phyloP scores from a whole-genome alignment of 768 basidiomycete genomes.

The Agaricus blazei region DNA sequence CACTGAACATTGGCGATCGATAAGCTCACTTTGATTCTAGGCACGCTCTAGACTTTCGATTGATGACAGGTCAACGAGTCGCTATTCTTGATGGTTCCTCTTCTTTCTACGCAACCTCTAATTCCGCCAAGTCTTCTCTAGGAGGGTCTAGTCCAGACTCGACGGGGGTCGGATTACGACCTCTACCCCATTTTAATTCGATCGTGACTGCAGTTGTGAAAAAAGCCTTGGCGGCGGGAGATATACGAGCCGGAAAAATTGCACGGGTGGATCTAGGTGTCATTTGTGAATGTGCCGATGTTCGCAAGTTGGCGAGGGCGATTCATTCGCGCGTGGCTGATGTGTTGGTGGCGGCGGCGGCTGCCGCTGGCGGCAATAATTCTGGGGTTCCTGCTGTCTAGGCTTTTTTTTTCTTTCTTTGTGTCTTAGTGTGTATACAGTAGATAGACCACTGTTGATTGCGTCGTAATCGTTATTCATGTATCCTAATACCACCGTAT shows the following conservation, averaged over 20 bases:
- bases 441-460: not conserved
- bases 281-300: constrained; percentile 47
- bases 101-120: constrained; percentile 38
- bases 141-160: not conserved
- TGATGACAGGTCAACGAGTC: constrained; percentile 62
- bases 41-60: constrained; percentile 76
- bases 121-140: constrained; percentile 14
- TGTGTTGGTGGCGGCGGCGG: not conserved
- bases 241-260: constrained; percentile 33
- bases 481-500: constrained; percentile 6
- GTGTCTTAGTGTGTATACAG: too few species aligned
- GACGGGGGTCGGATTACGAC: constrained; percentile 36
- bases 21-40: constrained; percentile 26
- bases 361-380: not conserved
- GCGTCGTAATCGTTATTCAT: constrained; percentile 9
- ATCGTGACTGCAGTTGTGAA: constrained; percentile 48
- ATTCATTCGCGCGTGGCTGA: constrained; percentile 44
- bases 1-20: not conserved
- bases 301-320: constrained; percentile 41
- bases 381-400: not conserved
- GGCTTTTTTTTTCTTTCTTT: too few species aligned
- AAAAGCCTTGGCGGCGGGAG: constrained; percentile 27
- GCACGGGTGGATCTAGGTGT: constrained; percentile 59
- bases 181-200: constrained; percentile 55
- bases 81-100: constrained; percentile 72